These are phyloP conservation scores for Corymbia citriodora DNA, from an alignment of 441 rosid genomes.

Conservation along the genomic window DNA sequence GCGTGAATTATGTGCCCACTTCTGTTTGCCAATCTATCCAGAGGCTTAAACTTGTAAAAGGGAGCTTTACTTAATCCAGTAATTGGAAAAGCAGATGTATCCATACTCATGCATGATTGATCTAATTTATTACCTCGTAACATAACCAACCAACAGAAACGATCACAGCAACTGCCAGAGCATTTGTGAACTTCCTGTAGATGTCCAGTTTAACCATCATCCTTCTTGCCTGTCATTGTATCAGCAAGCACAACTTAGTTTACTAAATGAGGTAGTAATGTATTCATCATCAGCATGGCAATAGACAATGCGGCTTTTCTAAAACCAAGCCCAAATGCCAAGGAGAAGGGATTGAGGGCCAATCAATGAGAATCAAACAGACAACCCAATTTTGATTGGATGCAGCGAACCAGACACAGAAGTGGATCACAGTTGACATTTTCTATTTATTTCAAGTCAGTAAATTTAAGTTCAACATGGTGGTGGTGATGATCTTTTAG, in stretches of 20 bases:
- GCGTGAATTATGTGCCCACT: not conserved
- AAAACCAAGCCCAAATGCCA: not conserved
- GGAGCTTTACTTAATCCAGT: not conserved
- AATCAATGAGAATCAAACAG: not conserved
- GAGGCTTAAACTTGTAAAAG: not conserved
- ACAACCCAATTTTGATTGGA: not conserved
- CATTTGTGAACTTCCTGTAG: conserved; percentile 91
- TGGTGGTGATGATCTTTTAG: not conserved
- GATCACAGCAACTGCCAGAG: conserved; percentile 82
- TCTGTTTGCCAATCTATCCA: not conserved
- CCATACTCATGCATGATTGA: not conserved
- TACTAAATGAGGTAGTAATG: not conserved
- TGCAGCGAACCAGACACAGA: not conserved
- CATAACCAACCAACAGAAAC: conserved; percentile 97
- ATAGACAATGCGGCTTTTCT: not conserved
- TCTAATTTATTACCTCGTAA: conserved; percentile 64
- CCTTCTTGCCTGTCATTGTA: conserved; percentile 60
- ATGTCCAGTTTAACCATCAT: conserved; percentile 86
- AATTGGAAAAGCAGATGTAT: not conserved
- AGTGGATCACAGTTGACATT: not conserved
- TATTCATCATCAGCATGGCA: not conserved
- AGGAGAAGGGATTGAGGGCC: not conserved
- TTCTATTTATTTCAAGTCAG: not conserved
- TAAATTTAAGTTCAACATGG: not conserved
- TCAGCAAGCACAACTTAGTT: not conserved